Percentiles rank a stretch among this genome's conserved stretches.
Conservation (phyloP, 176 grass and related monocot species). For the Oryza glumipatula region DNA sequence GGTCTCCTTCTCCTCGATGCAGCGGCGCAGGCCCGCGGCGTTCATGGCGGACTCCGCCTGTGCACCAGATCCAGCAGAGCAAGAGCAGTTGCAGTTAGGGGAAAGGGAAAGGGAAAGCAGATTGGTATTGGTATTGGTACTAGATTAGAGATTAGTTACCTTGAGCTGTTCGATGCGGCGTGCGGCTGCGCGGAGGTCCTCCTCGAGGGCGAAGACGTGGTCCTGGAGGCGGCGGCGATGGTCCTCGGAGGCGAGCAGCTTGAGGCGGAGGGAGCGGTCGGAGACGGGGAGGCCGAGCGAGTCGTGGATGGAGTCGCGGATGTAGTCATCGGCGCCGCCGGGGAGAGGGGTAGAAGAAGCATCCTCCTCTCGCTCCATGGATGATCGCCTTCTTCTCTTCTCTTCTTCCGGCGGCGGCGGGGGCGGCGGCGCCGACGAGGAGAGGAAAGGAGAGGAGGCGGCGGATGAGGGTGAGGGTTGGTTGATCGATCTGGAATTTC, state of each 20-base stretch:
- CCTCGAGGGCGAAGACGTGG: slow-evolving; percentile 79
- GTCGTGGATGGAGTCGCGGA: slow-evolving; percentile 70
- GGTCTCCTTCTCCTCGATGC: slow-evolving; percentile 80
- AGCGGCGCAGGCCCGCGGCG: slow-evolving; percentile 67
- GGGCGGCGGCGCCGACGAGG: not conserved
- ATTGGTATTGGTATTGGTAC: too few species aligned
- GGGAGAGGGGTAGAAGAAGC: slow-evolving; percentile 13
- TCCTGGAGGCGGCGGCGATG: slow-evolving; percentile 73
- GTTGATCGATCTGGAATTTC: not conserved
- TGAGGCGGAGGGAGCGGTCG: slow-evolving; percentile 61
- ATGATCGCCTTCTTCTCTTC: not conserved
- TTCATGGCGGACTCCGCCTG: slow-evolving; percentile 82
- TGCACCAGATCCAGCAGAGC: not conserved
- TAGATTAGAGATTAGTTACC: slow-evolving; percentile 2
- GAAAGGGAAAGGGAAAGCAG: not conserved
- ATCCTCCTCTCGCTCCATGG: not conserved
- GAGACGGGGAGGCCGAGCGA: slow-evolving; percentile 84
- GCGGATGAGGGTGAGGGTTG: not conserved
- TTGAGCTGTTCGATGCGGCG: slow-evolving; percentile 55
- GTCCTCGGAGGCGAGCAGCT: slow-evolving; percentile 80
- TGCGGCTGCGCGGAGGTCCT: slow-evolving; percentile 57
- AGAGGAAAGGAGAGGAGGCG: not conserved
- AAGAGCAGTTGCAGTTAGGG: not conserved
- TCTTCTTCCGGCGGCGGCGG: not conserved
- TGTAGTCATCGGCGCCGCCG: slow-evolving; percentile 60